Conservation (phyloP, 768 basidiomycete genomes). For the Hortiboletus flavorubellus region DNA sequence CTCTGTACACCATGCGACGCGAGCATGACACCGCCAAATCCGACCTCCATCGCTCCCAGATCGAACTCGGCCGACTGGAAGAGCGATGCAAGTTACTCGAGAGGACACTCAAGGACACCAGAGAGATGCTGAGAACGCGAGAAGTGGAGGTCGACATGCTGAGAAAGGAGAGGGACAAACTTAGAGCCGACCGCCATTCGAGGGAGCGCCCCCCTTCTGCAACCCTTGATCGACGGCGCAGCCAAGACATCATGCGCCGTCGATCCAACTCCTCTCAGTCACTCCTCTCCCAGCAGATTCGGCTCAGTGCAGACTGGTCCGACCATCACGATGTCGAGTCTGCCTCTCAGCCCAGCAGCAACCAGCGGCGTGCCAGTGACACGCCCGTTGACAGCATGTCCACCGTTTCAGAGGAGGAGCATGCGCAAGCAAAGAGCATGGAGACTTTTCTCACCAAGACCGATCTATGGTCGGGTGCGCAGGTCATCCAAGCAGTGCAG, state of each 20-base stretch:
- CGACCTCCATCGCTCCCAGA: slow-evolving; percentile 52
- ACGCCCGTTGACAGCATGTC: slow-evolving; percentile 24
- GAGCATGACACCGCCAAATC: slow-evolving; percentile 55
- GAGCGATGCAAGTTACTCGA: slow-evolving; percentile 65
- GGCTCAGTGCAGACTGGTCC: slow-evolving; percentile 33
- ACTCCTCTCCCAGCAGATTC: slow-evolving; percentile 29
- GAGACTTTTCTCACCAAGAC: slow-evolving; percentile 73
- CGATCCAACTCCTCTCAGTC: slow-evolving; percentile 33
- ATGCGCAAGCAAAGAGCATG: slow-evolving; percentile 52
- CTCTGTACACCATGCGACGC: slow-evolving; percentile 42
- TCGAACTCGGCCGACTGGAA: slow-evolving; percentile 52
- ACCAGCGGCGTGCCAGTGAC: slow-evolving; percentile 15
- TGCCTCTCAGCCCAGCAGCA: slow-evolving; percentile 11
- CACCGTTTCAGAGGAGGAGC: slow-evolving; percentile 47
- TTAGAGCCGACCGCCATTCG: slow-evolving; percentile 23
- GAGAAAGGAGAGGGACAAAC: slow-evolving; percentile 37
- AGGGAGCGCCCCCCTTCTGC: slow-evolving; percentile 18
- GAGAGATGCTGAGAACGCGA: slow-evolving; percentile 52
- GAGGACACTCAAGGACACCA: slow-evolving; percentile 58
- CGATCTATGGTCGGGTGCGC: slow-evolving; percentile 72
- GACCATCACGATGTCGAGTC: slow-evolving; percentile 22
- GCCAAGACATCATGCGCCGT: slow-evolving; percentile 24
- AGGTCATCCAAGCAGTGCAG: slow-evolving; percentile 73
- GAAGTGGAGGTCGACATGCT: slow-evolving; percentile 61
- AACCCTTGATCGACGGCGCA: slow-evolving; percentile 28